Percentiles rank a stretch among this genome's conserved stretches.
These are phyloP conservation scores for Smittium culicis DNA, from an alignment of 371 early-diverging fungal species.

Conservation along the genomic window DNA sequence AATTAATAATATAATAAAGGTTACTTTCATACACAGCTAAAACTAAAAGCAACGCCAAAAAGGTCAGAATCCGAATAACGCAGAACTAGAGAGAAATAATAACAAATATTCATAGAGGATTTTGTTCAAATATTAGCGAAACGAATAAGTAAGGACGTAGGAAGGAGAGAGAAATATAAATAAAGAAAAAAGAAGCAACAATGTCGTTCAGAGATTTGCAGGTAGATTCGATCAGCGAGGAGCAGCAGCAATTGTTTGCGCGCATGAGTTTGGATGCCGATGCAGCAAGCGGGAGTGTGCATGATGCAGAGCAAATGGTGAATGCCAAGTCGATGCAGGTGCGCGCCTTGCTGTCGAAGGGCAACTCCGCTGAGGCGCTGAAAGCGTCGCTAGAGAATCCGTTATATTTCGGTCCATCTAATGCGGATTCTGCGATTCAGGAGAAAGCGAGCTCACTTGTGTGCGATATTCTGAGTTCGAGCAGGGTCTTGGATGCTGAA, in stretches of 20 bases:
- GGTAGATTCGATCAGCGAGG: slow-evolving; percentile 67
- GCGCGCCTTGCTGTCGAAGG: slow-evolving; percentile 45
- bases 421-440: slow-evolving; percentile 33
- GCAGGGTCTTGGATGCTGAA: slow-evolving; percentile 51
- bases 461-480: slow-evolving; percentile 55
- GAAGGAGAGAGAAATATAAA: no score
- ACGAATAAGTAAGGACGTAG: no score
- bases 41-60: no score
- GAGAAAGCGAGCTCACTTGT: slow-evolving; percentile 59
- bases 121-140: no score
- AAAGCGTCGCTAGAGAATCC: slow-evolving; percentile 56
- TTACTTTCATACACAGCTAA: no score
- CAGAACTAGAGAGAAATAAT: no score
- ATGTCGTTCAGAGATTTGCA: slow-evolving; percentile 55
- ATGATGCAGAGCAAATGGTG: slow-evolving; percentile 30
- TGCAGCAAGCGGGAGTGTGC: slow-evolving; percentile 32
- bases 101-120: no score
- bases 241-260: slow-evolving; percentile 36
- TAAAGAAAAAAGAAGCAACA: no score
- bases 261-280: slow-evolving; percentile 23
- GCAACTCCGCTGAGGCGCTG: slow-evolving; percentile 52
- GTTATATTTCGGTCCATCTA: slow-evolving; percentile 65
- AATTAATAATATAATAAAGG: no score
- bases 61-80: no score
- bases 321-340: slow-evolving; percentile 46